Conservation (phyloP, 495 filamentous ascomycete genomes). For the Penicillium verhagenii region DNA sequence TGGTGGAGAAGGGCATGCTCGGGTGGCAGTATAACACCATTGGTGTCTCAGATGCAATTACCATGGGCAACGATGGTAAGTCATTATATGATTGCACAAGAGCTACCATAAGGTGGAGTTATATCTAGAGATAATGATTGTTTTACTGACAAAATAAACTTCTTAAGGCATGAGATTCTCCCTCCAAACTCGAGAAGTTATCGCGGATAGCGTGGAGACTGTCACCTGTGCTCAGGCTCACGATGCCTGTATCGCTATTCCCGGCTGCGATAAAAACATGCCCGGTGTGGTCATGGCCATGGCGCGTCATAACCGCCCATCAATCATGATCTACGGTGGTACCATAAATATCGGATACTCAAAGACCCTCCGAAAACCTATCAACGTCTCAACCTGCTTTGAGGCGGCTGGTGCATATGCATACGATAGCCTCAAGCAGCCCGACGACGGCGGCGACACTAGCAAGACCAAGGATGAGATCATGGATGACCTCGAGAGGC, state of each 20-base stretch:
- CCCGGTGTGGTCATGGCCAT: conserved; percentile 82
- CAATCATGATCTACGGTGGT: conserved; percentile 84
- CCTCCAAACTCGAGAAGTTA: conserved; percentile 91
- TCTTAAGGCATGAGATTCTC: conserved; percentile 88
- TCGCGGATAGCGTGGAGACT: conserved; percentile 92
- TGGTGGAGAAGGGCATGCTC: conserved; percentile 82
- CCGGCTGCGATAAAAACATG: conserved; percentile 99
- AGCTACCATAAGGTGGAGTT: not conserved
- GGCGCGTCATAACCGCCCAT: conserved; percentile 88
- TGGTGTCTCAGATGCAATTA: conserved; percentile 91
- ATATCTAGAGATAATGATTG: not conserved
- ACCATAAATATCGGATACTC: conserved; percentile 87
- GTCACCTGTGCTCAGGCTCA: conserved; percentile 86
- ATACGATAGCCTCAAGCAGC: conserved; percentile 65
- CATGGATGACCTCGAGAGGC: conserved; percentile 79
- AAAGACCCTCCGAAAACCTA: conserved; percentile 67
- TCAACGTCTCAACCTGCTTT: conserved; percentile 91
- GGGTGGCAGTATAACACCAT: conserved; percentile 95
- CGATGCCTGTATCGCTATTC: conserved; percentile 92
- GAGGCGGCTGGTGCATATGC: conserved; percentile 86
- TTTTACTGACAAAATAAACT: not conserved
- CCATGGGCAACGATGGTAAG: conserved; percentile 91
- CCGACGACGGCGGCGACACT: conserved; percentile 55
- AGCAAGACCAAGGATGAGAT: conserved; percentile 70
- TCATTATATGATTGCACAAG: no score